phyloP scores from a whole-genome alignment of 164 flowering plant genomes.

The Santalum album region DNA sequence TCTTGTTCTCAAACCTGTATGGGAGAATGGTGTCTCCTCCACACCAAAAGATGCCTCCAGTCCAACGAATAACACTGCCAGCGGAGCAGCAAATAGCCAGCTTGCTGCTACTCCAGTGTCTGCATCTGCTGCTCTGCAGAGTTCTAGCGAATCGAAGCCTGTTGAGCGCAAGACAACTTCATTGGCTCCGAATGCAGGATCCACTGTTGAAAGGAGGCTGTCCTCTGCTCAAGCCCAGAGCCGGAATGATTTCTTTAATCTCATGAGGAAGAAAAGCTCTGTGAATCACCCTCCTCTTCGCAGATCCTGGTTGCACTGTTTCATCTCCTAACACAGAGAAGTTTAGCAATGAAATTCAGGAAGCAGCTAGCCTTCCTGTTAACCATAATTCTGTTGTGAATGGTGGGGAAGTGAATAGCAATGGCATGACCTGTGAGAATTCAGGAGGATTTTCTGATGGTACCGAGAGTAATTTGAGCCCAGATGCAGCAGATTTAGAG shows the following conservation, averaged over 20 bases:
- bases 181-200: slow-evolving; percentile 20
- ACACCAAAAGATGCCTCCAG: slow-evolving; percentile 40
- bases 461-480: slow-evolving; percentile 17
- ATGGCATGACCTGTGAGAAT: slow-evolving; percentile 31
- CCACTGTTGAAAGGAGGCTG: slow-evolving; percentile 45
- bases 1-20: slow-evolving; percentile 55
- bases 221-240: slow-evolving; percentile 54
- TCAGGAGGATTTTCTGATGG: slow-evolving; percentile 15
- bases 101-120: slow-evolving; percentile 24
- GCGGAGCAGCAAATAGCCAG: slow-evolving; percentile 26
- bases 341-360: slow-evolving; percentile 25
- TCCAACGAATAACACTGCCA: slow-evolving; percentile 30
- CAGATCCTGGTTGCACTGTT: slow-evolving; percentile 27
- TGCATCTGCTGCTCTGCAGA: slow-evolving; percentile 32
- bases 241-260: slow-evolving; percentile 76
- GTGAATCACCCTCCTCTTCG: slow-evolving; percentile 13
- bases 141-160: slow-evolving; percentile 31
- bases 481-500: slow-evolving; percentile 24
- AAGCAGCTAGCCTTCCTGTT: slow-evolving; percentile 17
- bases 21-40: slow-evolving; percentile 63
- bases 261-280: slow-evolving; percentile 60
- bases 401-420: slow-evolving; percentile 20
- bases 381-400: slow-evolving; percentile 27
- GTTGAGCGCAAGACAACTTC: slow-evolving; percentile 44
- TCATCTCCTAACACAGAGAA: slow-evolving; percentile 27